Conservation (phyloP, 345 rosid genomes). For the Gossypium turneri region DNA sequence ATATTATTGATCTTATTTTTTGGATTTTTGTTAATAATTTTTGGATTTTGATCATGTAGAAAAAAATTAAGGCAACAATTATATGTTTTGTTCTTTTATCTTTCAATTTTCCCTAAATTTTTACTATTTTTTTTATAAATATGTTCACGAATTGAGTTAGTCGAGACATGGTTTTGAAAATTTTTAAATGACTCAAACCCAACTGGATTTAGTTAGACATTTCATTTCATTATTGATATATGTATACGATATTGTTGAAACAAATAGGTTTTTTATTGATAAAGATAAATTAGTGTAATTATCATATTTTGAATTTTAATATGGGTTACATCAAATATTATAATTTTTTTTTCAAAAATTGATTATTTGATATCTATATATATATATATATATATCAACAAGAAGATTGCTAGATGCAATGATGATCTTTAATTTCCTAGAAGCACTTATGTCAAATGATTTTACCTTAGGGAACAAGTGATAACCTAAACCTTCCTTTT, state of each 20-base stretch:
- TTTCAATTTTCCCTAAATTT: not conserved
- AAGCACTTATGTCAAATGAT: conserved; percentile 6
- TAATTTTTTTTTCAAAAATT: too few relatives aligned
- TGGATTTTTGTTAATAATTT: not conserved
- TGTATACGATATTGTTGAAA: too few relatives aligned
- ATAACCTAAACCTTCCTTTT: not conserved
- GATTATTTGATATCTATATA: not conserved
- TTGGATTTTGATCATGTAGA: not conserved
- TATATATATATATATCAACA: not conserved
- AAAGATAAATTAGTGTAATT: too few relatives aligned
- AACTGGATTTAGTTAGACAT: too few relatives aligned
- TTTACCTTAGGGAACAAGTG: conserved; percentile 7
- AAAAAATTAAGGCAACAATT: not conserved
- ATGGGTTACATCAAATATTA: too few relatives aligned
- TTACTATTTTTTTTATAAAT: too few relatives aligned
- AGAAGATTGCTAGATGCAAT: not conserved
- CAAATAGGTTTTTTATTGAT: too few relatives aligned
- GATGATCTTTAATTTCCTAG: not conserved
- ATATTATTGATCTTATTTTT: not conserved
- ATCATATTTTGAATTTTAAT: too few relatives aligned
- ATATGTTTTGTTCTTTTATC: not conserved
- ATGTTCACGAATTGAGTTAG: too few relatives aligned
- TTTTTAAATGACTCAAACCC: fast-evolving
- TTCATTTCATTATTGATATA: too few relatives aligned
- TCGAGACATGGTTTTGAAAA: too few relatives aligned